phyloP scores from a whole-genome alignment of 768 basidiomycete genomes.

The Kwoniella botswanensis region DNA sequence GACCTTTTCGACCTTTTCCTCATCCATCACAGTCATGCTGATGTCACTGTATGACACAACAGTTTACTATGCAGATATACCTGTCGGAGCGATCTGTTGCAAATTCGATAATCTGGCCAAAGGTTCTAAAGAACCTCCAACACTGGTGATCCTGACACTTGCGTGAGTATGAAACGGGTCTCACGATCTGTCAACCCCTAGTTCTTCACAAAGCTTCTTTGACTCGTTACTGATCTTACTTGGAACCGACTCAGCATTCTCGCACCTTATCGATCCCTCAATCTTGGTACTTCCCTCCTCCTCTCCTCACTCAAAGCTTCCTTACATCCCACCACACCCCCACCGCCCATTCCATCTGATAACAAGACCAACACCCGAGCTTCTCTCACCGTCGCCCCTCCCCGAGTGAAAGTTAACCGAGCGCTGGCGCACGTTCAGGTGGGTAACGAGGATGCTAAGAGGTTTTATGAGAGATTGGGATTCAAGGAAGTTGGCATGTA shows the following conservation, averaged over 20 bases:
- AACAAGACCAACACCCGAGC: conserved; percentile 43
- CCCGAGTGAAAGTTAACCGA: conserved; percentile 44
- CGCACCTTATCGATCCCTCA: conserved; percentile 55
- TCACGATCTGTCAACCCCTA: too few species aligned
- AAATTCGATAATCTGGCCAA: conserved; percentile 47
- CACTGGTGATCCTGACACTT: conserved; percentile 53
- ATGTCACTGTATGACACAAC: neutral
- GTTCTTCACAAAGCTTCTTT: neutral
- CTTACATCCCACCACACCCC: conserved; percentile 46
- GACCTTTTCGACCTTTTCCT: neutral
- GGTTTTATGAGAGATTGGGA: conserved; percentile 54
- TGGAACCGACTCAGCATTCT: conserved; percentile 39
- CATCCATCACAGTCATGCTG: neutral
- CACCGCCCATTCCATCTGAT: conserved; percentile 43
- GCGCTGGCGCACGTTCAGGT: conserved; percentile 52
- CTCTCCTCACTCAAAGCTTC: conserved; percentile 38
- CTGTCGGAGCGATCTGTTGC: conserved; percentile 55
- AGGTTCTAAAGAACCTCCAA: conserved; percentile 44
- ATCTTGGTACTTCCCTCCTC: conserved; percentile 52
- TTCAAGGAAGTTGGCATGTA: conserved; percentile 52
- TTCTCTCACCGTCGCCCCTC: conserved; percentile 33
- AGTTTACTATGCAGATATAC: conserved; percentile 58
- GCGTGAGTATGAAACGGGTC: conserved; percentile 36
- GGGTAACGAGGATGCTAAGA: conserved; percentile 52
- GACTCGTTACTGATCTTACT: too few species aligned